phyloP scores from a whole-genome alignment of 1,284 basidiomycete species.

The Waitea zeae region DNA sequence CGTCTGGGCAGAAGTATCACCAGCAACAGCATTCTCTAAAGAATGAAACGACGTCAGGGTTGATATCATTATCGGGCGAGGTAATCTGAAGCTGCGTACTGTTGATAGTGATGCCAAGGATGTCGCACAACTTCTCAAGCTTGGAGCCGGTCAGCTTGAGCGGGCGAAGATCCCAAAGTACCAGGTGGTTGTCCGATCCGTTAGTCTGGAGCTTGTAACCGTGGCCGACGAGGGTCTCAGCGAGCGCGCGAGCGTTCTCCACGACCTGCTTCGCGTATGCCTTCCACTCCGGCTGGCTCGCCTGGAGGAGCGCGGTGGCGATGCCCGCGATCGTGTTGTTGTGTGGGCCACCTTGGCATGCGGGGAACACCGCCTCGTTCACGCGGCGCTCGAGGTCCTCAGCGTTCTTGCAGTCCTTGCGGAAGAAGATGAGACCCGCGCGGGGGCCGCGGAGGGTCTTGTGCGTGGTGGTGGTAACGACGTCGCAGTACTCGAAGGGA shows the following conservation, averaged over 20 bases:
- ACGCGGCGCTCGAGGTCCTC: conserved; percentile 88
- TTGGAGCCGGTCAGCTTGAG: conserved; percentile 93
- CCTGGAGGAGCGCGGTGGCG: conserved; percentile 92
- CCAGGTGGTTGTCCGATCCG: conserved; percentile 95
- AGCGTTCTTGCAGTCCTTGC: conserved; percentile 73
- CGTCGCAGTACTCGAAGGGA: conserved; percentile 95
- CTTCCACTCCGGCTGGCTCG: conserved; percentile 81
- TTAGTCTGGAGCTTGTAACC: conserved; percentile 95
- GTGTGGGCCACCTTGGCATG: conserved; percentile 99
- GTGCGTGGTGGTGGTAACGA: conserved; percentile 96
- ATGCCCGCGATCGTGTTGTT: conserved; percentile 98
- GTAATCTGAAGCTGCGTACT: conserved; percentile 42
- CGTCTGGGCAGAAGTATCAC: conserved; percentile 87
- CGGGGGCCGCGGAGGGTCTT: conserved; percentile 98
- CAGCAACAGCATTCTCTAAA: conserved; percentile 89
- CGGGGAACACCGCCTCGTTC: conserved; percentile 98
- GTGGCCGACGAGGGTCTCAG: conserved; percentile 48
- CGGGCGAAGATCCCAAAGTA: conserved; percentile 96
- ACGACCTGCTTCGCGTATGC: conserved; percentile 92
- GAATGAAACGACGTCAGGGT: no score
- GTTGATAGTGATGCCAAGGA: conserved; percentile 92
- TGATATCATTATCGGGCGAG: no score
- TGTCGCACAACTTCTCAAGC: conserved; percentile 96
- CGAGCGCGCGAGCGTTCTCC: conserved; percentile 70
- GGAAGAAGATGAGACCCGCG: conserved; percentile 98